Conservation (phyloP, 768 basidiomycete species). For the Boletus subcaerulescens region DNA sequence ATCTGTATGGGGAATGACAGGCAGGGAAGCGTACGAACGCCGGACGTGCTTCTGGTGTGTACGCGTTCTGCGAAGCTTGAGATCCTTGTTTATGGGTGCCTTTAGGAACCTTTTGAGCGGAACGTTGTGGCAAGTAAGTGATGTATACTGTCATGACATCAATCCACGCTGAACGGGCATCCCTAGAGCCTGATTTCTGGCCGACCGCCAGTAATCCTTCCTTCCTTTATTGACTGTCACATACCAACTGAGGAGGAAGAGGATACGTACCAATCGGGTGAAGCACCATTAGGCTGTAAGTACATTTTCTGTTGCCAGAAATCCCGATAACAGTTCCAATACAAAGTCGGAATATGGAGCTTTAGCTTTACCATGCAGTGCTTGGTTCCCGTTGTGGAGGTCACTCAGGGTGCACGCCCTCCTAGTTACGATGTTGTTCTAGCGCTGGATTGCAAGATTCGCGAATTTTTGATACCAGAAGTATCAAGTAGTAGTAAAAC, state of each 20-base stretch:
- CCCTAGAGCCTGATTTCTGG: constrained; percentile 44
- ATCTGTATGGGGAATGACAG: too few relatives aligned
- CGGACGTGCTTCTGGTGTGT: constrained; percentile 50
- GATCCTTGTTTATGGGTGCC: neutral
- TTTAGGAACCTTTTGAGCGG: constrained; percentile 41
- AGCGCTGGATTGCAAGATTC: constrained; percentile 50
- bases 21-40: constrained; percentile 34
- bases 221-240: constrained; percentile 43
- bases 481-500: neutral
- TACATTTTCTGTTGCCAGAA: neutral
- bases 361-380: constrained; percentile 41
- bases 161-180: neutral
- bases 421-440: constrained; percentile 47
- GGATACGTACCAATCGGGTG: constrained; percentile 39
- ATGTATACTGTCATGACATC: neutral
- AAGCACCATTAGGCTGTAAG: constrained; percentile 46
- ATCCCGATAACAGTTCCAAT: neutral
- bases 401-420: constrained; percentile 39
- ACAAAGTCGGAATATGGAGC: constrained; percentile 48
- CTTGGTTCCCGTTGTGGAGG: constrained; percentile 41
- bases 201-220: constrained; percentile 44
- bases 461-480: constrained; percentile 32
- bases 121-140: constrained; percentile 43
- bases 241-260: constrained; percentile 49
- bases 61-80: neutral